A percentile compares a stretch with the other conserved stretches of the same genome.
Conservation (phyloP, 805 yeast genomes). For the Ogataea zsoltii region DNA sequence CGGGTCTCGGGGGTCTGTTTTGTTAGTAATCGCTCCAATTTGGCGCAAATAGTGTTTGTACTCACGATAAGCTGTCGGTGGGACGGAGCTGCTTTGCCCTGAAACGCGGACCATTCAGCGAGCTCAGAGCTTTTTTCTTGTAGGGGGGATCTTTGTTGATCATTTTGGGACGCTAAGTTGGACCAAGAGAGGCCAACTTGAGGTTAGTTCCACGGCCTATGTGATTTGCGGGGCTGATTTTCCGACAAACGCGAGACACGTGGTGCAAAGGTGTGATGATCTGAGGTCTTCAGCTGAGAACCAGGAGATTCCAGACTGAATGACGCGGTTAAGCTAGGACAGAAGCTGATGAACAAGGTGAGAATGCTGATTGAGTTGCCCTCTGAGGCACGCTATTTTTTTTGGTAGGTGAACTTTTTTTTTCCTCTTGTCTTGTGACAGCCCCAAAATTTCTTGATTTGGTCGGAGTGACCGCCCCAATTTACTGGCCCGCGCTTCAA, state of each 20-base stretch:
- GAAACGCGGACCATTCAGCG: slow-evolving; percentile 17
- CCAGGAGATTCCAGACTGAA: too few relatives aligned
- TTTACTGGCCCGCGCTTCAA: background rate
- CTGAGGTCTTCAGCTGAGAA: too few relatives aligned
- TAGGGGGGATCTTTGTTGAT: slow-evolving; percentile 15
- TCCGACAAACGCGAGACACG: too few relatives aligned
- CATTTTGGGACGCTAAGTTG: slow-evolving; percentile 5
- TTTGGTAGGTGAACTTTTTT: too few relatives aligned
- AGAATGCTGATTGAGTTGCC: background rate
- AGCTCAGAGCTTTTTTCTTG: slow-evolving; percentile 17
- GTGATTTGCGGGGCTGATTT: background rate
- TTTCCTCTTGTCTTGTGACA: background rate
- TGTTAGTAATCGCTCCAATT: background rate
- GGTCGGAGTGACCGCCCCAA: background rate
- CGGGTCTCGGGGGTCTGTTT: too few relatives aligned
- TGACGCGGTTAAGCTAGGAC: too few relatives aligned
- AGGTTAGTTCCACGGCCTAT: background rate
- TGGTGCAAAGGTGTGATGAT: too few relatives aligned
- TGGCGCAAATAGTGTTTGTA: background rate
- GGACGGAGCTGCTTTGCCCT: slow-evolving; percentile 16
- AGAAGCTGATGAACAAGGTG: too few relatives aligned
- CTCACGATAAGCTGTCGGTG: slow-evolving; percentile 14
- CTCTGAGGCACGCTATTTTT: background rate
- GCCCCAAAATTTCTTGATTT: slow-evolving; percentile 1
- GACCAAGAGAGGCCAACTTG: background rate